Evolutionary conservation across 148 eudicot species (phyloP).

Genomic region (Rhododendron griersonianum): DNA sequence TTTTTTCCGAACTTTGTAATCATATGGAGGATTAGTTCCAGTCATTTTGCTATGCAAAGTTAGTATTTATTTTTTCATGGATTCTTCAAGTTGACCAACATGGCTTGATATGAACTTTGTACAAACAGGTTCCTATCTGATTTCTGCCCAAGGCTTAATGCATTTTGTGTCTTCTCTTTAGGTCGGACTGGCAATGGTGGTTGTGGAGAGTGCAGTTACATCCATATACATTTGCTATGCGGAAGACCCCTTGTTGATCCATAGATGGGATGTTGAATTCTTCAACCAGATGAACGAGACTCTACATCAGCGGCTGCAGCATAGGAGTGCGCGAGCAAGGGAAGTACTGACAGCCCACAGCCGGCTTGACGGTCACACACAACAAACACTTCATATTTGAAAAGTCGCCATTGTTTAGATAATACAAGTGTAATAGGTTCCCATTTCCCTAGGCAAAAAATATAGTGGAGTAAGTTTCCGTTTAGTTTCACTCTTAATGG

Average conservation of each 20-base stretch:
- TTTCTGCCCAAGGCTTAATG: neutral
- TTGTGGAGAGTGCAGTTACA: constrained; percentile 91
- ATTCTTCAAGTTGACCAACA: neutral
- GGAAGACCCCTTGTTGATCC: constrained; percentile 72
- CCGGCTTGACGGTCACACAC: constrained; percentile 43
- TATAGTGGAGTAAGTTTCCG: neutral
- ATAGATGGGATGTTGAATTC: constrained; percentile 75
- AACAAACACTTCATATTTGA: constrained; percentile 26
- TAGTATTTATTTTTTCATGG: neutral
- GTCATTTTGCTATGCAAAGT: neutral
- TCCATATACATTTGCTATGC: constrained; percentile 89
- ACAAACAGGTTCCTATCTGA: neutral
- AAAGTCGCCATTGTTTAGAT: neutral
- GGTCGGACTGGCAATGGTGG: constrained; percentile 95
- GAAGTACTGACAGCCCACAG: constrained; percentile 46
- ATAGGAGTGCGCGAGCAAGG: constrained; percentile 79
- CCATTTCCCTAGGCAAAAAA: neutral
- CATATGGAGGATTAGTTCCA: neutral
- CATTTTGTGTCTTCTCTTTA: constrained; percentile 6
- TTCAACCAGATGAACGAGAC: constrained; percentile 76
- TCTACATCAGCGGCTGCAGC: constrained; percentile 85
- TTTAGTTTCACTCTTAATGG: neutral
- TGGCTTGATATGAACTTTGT: neutral
- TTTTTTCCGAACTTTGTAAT: neutral
- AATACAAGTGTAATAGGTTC: neutral